Evolutionary conservation across 139 green algal species (phyloP).

Genomic region (Tetradesmus lagerheimii): DNA sequence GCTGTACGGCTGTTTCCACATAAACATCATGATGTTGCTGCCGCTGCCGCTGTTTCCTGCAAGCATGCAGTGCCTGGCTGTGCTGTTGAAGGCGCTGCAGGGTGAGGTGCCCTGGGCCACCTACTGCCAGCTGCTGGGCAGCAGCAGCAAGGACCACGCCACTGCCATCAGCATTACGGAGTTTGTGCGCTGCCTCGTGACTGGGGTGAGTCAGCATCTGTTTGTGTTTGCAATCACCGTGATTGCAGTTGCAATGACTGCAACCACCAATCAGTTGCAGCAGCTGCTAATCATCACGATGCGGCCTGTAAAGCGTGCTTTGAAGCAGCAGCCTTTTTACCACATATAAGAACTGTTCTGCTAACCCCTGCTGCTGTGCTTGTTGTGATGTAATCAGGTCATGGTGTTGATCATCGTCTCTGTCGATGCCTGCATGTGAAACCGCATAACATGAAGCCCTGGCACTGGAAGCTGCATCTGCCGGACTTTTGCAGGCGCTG

Average conservation of each 20-base stretch:
- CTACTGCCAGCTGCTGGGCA: not conserved
- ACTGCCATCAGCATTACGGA: not conserved
- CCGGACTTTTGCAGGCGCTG: no score
- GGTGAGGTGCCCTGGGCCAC: constrained; percentile 15
- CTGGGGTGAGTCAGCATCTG: not conserved
- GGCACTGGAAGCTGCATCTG: no score
- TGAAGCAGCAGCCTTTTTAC: not conserved
- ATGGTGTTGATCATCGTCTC: not conserved
- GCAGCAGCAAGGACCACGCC: not conserved
- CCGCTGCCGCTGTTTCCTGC: not conserved
- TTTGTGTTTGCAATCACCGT: not conserved
- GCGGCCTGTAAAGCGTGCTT: no score
- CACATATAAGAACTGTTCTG: not conserved
- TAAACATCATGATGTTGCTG: not conserved
- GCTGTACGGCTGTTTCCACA: not conserved
- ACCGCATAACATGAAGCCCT: no score
- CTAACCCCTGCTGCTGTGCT: not conserved
- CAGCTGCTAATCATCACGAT: no score
- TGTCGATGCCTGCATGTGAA: no score
- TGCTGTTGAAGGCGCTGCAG: constrained; percentile 26
- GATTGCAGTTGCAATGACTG: no score
- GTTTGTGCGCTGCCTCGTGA: not conserved
- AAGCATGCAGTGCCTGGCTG: not conserved
- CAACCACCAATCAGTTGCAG: no score
- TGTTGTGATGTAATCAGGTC: not conserved